Evolutionary conservation across 2,329 filamentous ascomycete genomes (phyloP).

Genomic region (Colletotrichum tofieldiae): DNA sequence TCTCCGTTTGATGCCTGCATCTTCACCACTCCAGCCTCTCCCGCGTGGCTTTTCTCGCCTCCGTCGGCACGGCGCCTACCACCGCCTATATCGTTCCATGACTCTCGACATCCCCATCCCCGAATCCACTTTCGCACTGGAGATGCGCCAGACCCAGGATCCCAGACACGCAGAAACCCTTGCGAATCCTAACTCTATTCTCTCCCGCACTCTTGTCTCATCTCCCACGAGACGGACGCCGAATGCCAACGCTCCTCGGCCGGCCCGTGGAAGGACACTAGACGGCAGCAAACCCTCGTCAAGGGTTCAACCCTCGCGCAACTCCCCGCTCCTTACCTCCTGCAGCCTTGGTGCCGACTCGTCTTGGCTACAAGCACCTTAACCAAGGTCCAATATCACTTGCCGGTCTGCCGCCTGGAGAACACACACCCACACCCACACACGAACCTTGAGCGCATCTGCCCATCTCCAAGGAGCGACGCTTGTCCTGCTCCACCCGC

Average conservation of each 20-base stretch:
- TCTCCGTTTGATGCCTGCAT: neutral
- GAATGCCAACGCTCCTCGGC: neutral
- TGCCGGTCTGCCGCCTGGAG: slow-evolving; percentile 19
- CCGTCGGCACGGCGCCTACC: slow-evolving; percentile 25
- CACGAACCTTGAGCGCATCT: slow-evolving; percentile 5
- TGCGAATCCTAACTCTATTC: slow-evolving; percentile 33
- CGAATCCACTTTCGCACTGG: neutral
- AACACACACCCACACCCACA: slow-evolving; percentile 1
- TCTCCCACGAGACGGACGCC: slow-evolving; percentile 26
- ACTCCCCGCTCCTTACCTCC: neutral
- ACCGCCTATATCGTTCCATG: neutral
- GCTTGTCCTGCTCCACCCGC: slow-evolving; percentile 28
- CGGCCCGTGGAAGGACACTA: neutral
- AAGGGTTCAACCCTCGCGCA: slow-evolving; percentile 6
- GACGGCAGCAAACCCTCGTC: slow-evolving; percentile 1
- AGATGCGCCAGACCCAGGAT: slow-evolving; percentile 25
- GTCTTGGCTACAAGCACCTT: slow-evolving; percentile 13
- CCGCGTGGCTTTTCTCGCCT: slow-evolving; percentile 11
- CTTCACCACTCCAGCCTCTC: slow-evolving; percentile 1
- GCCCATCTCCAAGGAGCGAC: slow-evolving; percentile 24
- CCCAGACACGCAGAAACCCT: slow-evolving; percentile 28
- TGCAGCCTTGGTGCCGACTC: neutral
- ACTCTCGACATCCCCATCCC: neutral
- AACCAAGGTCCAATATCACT: slow-evolving; percentile 6
- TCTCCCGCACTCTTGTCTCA: slow-evolving; percentile 31